phyloP scores from a whole-genome alignment of 2,329 filamentous ascomycete species.

The Pseudogymnoascus sp. region DNA sequence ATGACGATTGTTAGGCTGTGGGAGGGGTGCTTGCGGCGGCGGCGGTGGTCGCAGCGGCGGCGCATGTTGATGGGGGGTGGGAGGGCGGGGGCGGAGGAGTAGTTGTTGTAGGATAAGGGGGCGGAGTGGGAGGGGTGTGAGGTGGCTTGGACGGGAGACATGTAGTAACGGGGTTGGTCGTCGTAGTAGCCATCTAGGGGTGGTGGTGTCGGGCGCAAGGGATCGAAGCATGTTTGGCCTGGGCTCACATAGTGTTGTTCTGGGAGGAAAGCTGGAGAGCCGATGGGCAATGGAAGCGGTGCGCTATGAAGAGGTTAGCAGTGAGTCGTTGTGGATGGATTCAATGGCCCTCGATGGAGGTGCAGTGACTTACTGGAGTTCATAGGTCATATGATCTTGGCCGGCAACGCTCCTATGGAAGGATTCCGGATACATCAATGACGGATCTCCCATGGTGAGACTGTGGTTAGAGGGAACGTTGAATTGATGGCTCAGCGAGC shows the following conservation, averaged over 20 bases:
- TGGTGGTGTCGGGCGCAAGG: not conserved
- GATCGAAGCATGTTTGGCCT: not conserved
- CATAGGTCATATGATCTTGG: not conserved
- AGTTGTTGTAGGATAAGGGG: not conserved
- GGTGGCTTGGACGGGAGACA: conserved; percentile 15
- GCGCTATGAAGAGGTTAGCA: not conserved
- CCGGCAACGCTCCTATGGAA: not conserved
- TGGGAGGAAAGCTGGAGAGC: not conserved
- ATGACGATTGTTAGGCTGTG: conserved; percentile 12
- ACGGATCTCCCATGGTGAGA: not conserved
- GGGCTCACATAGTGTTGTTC: conserved; percentile 5
- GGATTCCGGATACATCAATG: not conserved
- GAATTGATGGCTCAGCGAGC: not conserved
- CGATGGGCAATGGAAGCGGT: not conserved
- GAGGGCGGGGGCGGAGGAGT: conserved; percentile 11
- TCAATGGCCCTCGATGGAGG: too few relatives aligned
- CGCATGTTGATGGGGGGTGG: conserved; percentile 6
- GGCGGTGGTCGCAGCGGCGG: not conserved
- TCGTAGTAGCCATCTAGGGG: not conserved
- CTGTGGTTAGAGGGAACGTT: not conserved
- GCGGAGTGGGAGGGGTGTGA: conserved; percentile 17
- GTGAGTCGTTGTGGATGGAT: not conserved
- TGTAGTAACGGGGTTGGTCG: conserved; percentile 3
- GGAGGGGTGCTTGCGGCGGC: not conserved
- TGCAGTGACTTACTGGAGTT: not conserved